phyloP scores from a whole-genome alignment of 2,329 filamentous ascomycete genomes.

The Xylariaceae sp. region DNA sequence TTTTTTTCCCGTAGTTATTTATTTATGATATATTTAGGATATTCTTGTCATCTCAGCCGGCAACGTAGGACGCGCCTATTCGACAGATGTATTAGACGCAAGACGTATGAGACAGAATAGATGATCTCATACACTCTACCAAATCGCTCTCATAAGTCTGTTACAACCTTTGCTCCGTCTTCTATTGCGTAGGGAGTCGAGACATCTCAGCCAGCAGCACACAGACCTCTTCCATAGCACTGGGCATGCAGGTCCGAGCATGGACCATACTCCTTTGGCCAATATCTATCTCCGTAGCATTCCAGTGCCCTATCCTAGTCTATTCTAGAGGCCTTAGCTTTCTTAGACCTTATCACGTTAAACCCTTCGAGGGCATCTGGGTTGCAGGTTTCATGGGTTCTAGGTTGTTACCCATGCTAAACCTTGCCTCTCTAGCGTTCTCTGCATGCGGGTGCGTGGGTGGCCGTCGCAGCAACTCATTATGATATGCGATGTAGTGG shows the following conservation, averaged over 20 bases:
- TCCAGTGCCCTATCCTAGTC: constrained; percentile 24
- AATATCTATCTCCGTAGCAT: constrained; percentile 19
- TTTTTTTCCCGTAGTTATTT: too few species aligned
- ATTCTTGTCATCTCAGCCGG: too few species aligned
- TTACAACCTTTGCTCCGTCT: constrained; percentile 16
- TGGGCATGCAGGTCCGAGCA: constrained; percentile 30
- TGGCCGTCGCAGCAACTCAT: constrained; percentile 36
- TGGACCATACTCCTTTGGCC: constrained; percentile 20
- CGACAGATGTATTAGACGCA: too few species aligned
- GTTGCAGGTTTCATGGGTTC: constrained; percentile 41
- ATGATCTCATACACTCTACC: too few species aligned
- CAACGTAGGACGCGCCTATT: too few species aligned
- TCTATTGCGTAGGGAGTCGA: constrained; percentile 17
- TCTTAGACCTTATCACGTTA: constrained; percentile 28
- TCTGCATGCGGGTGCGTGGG: constrained; percentile 27
- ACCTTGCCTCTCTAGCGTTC: constrained; percentile 15
- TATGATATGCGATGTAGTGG: constrained; percentile 38
- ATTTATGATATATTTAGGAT: too few species aligned
- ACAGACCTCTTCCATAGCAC: constrained; percentile 23
- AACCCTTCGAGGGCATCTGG: constrained; percentile 30
- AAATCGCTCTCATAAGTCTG: too few species aligned
- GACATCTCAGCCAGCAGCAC: constrained; percentile 31
- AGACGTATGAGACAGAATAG: too few species aligned
- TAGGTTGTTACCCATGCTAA: constrained; percentile 21
- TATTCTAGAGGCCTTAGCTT: constrained; percentile 13